These are phyloP conservation scores for Quercus tomentella DNA, from an alignment of 331 rosid species.

Conservation along the genomic window DNA sequence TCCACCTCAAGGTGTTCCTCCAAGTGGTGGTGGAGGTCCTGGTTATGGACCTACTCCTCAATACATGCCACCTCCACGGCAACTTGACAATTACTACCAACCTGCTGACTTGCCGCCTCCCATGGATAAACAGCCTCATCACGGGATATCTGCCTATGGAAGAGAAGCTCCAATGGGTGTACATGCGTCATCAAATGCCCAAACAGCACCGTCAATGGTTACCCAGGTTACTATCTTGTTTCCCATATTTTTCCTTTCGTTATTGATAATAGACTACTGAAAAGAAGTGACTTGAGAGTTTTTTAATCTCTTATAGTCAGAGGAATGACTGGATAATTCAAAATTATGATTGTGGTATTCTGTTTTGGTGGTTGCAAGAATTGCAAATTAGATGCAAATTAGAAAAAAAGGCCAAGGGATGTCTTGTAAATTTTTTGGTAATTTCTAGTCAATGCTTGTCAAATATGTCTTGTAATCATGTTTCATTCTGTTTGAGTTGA, in stretches of 20 bases:
- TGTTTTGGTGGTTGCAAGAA: neutral
- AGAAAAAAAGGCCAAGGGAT: neutral
- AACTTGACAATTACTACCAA: conserved; percentile 70
- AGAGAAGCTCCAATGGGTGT: conserved; percentile 74
- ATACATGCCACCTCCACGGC: conserved; percentile 87
- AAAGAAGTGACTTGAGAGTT: neutral
- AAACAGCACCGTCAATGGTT: conserved; percentile 72
- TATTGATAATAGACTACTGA: neutral
- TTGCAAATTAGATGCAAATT: neutral
- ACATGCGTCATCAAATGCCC: conserved; percentile 68
- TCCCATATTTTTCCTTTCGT: neutral
- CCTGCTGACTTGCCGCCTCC: conserved; percentile 73
- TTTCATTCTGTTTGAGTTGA: neutral
- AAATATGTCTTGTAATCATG: neutral
- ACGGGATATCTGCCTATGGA: conserved; percentile 94
- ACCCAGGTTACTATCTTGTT: conserved; percentile 61
- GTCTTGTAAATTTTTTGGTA: neutral
- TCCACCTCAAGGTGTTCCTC: conserved; percentile 78
- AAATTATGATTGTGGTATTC: neutral
- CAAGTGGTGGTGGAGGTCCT: conserved; percentile 83
- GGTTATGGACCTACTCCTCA: conserved; percentile 77
- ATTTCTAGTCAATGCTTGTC: neutral
- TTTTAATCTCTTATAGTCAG: neutral
- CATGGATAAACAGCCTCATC: conserved; percentile 89
- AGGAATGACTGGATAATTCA: neutral